Percentiles rank a stretch among this genome's conserved stretches.
These are phyloP conservation scores for Pelargonium australe DNA, from an alignment of 441 rosid species.

Conservation along the genomic window DNA sequence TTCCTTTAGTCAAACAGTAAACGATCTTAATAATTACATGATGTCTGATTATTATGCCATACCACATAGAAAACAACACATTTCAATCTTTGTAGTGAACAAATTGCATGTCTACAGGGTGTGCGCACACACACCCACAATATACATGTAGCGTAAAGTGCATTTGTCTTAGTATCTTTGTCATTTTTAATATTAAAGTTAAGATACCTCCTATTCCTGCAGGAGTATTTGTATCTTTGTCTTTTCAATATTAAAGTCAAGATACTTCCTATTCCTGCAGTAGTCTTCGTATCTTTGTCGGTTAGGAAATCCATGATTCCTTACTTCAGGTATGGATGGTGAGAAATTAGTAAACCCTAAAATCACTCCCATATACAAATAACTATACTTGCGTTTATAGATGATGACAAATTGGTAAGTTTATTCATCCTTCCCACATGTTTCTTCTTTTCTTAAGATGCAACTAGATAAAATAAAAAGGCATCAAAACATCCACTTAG, in stretches of 20 bases:
- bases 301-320: not conserved
- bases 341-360: no score
- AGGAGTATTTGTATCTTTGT: not conserved
- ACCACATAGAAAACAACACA: not conserved
- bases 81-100: not conserved
- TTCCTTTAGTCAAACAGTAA: not conserved
- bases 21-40: not conserved
- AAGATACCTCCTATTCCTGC: not conserved
- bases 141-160: not conserved
- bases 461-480: not conserved
- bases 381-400: not conserved
- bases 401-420: not conserved
- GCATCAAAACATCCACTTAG: not conserved
- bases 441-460: not conserved
- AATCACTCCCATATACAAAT: no score
- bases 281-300: not conserved
- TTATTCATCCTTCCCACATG: not conserved
- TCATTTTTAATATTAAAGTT: not conserved
- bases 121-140: no score
- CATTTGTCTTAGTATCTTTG: not conserved
- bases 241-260: no score
- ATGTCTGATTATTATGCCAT: not conserved
- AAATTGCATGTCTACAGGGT: not conserved
- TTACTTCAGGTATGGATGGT: no score
- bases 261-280: not conserved